Evolutionary conservation across 2,329 filamentous ascomycete species (phyloP), one percentile per base, ranked within the genome.

Genomic region (Exophiala lecanii-corni): DNA sequence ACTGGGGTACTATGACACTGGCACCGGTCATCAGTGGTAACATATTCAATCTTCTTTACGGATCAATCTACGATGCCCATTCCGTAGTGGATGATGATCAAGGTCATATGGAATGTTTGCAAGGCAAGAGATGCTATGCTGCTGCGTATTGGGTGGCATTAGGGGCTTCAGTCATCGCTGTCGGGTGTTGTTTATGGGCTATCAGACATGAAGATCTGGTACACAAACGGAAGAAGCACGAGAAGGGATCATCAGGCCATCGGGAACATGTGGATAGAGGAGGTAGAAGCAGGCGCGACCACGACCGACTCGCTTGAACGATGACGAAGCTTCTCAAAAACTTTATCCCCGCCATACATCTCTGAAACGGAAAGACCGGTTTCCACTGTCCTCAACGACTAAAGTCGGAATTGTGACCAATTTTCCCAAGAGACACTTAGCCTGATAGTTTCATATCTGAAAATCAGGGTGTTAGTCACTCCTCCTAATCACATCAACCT

Each of bases 1-100:
- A 97, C 59, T 98, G 92, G 91, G 92, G 92, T 10, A 84, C 85
- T 56, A 94, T 98, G 81, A 96, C 88, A 0, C 71, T 96, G 36
- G 84, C 87, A 2, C 89, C 91, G 0, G 87, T 95, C 2, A 66
- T 95, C 19, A 89, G 83, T 6, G 89, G 88, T 37, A 94, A 97
- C 57, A 64, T 95, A 16, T 97, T 94, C 73, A 98, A 97, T 61
- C 68, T 96, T 1, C 80, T 92, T 45, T 98, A 97, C 61, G 92
- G 92, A 36, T 68, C 64, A 12, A 81, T 95, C 0, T 94, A 88
- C 55, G 92, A 98, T 61, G 68, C 70, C 6, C 89, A 96, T 63
- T 89, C 84, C 16, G 66, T 82, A 23, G 68, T 87, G 7, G 75
- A 78, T 15, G 45, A 52, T 12, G 73, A 76, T 0, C 75, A 79